Percentiles rank a stretch among this genome's conserved stretches.
These are phyloP conservation scores for Thalassiosira livingstoniorum DNA, from an alignment of 352 stramenopile genomes.

Conservation along the genomic window DNA sequence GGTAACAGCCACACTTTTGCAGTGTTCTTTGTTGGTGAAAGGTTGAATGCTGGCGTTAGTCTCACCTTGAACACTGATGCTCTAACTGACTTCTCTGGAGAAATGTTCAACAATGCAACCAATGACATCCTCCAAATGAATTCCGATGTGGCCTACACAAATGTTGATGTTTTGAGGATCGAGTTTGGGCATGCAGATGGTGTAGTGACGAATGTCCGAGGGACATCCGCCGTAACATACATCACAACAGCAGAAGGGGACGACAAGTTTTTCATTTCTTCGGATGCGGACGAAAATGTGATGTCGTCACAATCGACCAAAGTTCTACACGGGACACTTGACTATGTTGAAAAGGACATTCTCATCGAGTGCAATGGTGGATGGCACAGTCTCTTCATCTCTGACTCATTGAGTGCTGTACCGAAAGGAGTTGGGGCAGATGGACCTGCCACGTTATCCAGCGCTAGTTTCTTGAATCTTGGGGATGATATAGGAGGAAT, in stretches of 20 bases:
- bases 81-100: constrained; percentile 37
- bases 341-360: constrained; percentile 58
- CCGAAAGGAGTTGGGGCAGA: constrained; percentile 28
- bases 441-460: constrained; percentile 31
- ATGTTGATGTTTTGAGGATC: constrained; percentile 48
- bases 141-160: constrained; percentile 58
- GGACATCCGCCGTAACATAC: constrained; percentile 50
- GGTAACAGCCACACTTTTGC: constrained; percentile 41
- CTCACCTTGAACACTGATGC: constrained; percentile 27
- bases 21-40: constrained; percentile 59
- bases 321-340: constrained; percentile 50
- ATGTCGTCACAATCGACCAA: constrained; percentile 27
- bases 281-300: constrained; percentile 54
- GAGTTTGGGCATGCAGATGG: constrained; percentile 37
- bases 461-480: constrained; percentile 44
- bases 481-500: constrained; percentile 52
- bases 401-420: constrained; percentile 46
- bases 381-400: constrained; percentile 55
- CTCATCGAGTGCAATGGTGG: constrained; percentile 35
- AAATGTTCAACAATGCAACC: constrained; percentile 53
- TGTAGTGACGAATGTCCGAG: constrained; percentile 57
- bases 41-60: constrained; percentile 45
- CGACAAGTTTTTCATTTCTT: constrained; percentile 59
- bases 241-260: constrained; percentile 40
- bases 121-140: constrained; percentile 51